These are phyloP conservation scores for Citeromyces nyonsensis DNA, from an alignment of 805 yeast species.

Conservation along the genomic window DNA sequence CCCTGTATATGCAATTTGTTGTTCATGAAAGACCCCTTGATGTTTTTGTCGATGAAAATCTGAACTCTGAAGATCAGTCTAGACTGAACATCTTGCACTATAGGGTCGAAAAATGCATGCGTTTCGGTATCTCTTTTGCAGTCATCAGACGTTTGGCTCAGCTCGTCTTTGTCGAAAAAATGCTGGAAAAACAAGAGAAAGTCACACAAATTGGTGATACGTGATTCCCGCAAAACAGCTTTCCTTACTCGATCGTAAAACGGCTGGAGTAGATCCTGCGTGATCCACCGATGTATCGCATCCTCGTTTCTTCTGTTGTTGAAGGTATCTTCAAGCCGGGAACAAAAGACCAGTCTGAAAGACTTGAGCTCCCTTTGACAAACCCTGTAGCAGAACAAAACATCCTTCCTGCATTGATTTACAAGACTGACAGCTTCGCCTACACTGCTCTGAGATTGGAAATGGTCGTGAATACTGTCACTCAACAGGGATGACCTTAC, in stretches of 20 bases:
- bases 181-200: slow-evolving; percentile 53
- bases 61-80: slow-evolving; percentile 72
- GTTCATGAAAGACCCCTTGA: slow-evolving; percentile 9
- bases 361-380: slow-evolving; percentile 46
- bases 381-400: slow-evolving; percentile 43
- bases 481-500: slow-evolving; percentile 34
- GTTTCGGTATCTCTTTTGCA: slow-evolving; percentile 18
- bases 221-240: slow-evolving; percentile 52
- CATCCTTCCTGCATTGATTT: slow-evolving; percentile 43
- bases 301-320: slow-evolving; percentile 15
- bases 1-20: too few species aligned
- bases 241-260: slow-evolving; percentile 58
- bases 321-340: slow-evolving; percentile 6
- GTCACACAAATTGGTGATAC: slow-evolving; percentile 59
- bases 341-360: slow-evolving; percentile 36
- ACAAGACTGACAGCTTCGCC: slow-evolving; percentile 22
- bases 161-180: slow-evolving; percentile 39
- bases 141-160: slow-evolving; percentile 6
- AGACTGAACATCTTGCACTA: slow-evolving; percentile 64
- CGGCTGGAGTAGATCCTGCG: slow-evolving; percentile 49
- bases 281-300: slow-evolving; percentile 41
- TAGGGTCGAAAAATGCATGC: slow-evolving; percentile 52
- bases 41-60: slow-evolving; percentile 50
- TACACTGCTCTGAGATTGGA: slow-evolving; percentile 6
- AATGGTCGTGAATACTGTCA: slow-evolving; percentile 15